These are phyloP conservation scores for Ormosia emarginata DNA, from an alignment of 306 rosid genomes.

Conservation along the genomic window DNA sequence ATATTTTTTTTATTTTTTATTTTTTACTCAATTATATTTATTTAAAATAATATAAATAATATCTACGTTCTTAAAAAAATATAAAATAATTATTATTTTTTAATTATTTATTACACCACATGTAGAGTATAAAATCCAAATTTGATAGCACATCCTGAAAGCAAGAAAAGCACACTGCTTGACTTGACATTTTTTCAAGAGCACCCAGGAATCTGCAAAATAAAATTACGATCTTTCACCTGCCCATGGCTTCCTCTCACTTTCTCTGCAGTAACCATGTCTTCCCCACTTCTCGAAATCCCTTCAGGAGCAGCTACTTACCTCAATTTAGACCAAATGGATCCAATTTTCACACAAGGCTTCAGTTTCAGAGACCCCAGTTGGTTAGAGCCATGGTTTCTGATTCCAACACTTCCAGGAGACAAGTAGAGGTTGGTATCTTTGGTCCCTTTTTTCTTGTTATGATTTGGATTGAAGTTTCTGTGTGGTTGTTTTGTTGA, in stretches of 20 bases:
- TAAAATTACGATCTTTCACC: not conserved
- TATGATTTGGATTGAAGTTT: slow-evolving; percentile 18
- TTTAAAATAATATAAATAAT: too few relatives aligned
- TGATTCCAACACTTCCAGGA: slow-evolving; percentile 48
- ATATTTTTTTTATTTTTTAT: too few relatives aligned
- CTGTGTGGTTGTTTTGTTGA: slow-evolving; percentile 12
- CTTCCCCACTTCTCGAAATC: slow-evolving; percentile 38
- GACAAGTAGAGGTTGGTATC: slow-evolving; percentile 62
- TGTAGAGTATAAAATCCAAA: too few relatives aligned
- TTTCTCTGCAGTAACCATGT: slow-evolving; percentile 41
- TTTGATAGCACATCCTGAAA: not conserved
- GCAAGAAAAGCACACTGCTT: not conserved
- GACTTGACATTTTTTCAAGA: not conserved
- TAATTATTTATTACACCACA: too few relatives aligned
- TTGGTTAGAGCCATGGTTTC: slow-evolving; percentile 43
- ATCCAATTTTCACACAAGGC: slow-evolving; percentile 32
- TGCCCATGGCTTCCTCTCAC: slow-evolving; percentile 67
- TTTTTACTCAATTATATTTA: too few relatives aligned
- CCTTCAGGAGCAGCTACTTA: slow-evolving; percentile 28
- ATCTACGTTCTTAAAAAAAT: too few relatives aligned
- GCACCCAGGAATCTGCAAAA: not conserved
- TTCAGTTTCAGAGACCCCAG: slow-evolving; percentile 33
- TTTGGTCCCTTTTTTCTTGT: not conserved
- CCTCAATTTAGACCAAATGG: slow-evolving; percentile 40
- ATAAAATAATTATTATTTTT: too few relatives aligned